A percentile compares a stretch with the other conserved stretches of the same genome.
phyloP scores from a whole-genome alignment of 2,329 filamentous ascomycete species.

The Pleurostoma richardsiae region DNA sequence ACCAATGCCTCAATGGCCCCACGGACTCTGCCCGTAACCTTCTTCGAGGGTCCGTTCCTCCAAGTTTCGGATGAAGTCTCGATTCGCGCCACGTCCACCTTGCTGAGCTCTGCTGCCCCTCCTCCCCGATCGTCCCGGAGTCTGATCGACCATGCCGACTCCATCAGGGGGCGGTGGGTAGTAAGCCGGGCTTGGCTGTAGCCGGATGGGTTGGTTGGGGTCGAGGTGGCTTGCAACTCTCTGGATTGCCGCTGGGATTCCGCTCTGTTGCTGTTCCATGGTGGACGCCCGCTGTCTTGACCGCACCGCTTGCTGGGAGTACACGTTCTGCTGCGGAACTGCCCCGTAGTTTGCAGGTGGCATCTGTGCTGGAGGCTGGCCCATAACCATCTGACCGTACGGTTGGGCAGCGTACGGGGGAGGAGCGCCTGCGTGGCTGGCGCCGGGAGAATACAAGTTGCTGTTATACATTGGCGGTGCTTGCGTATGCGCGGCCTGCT shows the following conservation, averaged over 20 bases:
- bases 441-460: slow-evolving; percentile 68
- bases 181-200: slow-evolving; percentile 95
- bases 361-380: slow-evolving; percentile 62
- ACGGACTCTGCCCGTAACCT: slow-evolving; percentile 49
- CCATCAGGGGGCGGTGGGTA: slow-evolving; percentile 91
- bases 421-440: slow-evolving; percentile 55
- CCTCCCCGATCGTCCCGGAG: slow-evolving; percentile 55
- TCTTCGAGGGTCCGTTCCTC: slow-evolving; percentile 94
- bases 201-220: slow-evolving; percentile 84
- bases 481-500: slow-evolving; percentile 25
- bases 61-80: slow-evolving; percentile 90
- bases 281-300: slow-evolving; percentile 88
- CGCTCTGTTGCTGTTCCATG: slow-evolving; percentile 91
- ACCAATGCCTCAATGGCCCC: slow-evolving; percentile 7
- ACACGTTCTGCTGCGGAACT: slow-evolving; percentile 50
- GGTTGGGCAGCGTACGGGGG: slow-evolving; percentile 74
- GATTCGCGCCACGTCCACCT: slow-evolving; percentile 53
- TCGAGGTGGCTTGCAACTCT: slow-evolving; percentile 94
- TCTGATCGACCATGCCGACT: slow-evolving; percentile 58
- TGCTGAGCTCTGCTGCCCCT: slow-evolving; percentile 70
- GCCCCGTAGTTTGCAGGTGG: slow-evolving; percentile 58
- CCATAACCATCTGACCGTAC: slow-evolving; percentile 71
- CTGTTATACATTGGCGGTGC: slow-evolving; percentile 67
- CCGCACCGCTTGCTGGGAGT: slow-evolving; percentile 66
- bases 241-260: slow-evolving; percentile 89